A percentile compares a stretch with the other conserved stretches of the same genome.
phyloP scores from a whole-genome alignment of 495 filamentous ascomycete genomes.

The Neurospora sublineolata region DNA sequence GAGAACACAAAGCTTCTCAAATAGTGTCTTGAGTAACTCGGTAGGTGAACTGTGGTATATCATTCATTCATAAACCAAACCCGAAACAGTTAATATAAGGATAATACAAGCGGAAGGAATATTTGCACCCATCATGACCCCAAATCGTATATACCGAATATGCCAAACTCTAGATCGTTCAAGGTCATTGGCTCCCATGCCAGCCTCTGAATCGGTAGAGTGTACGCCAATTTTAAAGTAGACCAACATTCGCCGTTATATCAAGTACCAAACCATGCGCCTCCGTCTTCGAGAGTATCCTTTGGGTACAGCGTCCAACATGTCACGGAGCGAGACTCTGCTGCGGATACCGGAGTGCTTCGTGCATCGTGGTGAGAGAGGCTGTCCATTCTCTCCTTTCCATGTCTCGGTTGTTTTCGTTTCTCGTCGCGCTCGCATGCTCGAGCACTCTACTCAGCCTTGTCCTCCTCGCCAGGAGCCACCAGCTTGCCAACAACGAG shows the following conservation, averaged over 20 bases:
- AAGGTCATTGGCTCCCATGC: background rate
- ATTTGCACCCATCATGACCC: background rate
- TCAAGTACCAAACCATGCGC: background rate
- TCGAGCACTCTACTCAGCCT: constrained; percentile 4
- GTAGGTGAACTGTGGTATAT: background rate
- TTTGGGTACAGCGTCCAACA: background rate
- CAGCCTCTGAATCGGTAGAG: background rate
- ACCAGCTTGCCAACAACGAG: constrained; percentile 87
- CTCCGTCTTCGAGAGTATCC: background rate
- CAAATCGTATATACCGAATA: background rate
- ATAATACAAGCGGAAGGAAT: background rate
- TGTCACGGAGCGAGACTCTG: background rate
- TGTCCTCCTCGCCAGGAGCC: constrained; percentile 26
- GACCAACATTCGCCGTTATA: background rate
- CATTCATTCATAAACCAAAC: background rate
- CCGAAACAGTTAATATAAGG: background rate
- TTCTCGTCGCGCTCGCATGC: background rate
- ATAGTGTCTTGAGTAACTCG: background rate
- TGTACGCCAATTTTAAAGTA: background rate
- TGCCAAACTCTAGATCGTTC: background rate
- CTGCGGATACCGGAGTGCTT: background rate
- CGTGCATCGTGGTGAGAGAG: background rate
- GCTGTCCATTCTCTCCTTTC: background rate
- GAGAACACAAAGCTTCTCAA: background rate
- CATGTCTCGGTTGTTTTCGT: background rate